Evolutionary conservation across 2,329 filamentous ascomycete species (phyloP), one percentile per base, ranked within the genome.

Genomic region (Talaromyces sp.): DNA sequence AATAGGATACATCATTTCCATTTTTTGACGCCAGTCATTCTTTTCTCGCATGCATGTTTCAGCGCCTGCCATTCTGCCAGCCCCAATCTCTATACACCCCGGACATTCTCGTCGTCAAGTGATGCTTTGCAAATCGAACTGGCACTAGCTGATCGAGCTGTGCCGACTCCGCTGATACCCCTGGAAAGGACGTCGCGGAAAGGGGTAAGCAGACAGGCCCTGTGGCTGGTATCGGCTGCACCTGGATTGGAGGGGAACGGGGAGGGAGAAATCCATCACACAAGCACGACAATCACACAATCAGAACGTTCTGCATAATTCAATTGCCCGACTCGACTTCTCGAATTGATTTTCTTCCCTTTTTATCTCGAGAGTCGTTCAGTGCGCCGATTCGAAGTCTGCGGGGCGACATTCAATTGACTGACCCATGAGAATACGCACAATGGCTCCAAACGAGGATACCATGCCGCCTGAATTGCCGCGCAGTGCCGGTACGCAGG

Each of bases 151-250:
- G 25, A 34, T 45, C 29, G 15, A 34, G 58, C 58, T 38, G 53
- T 31, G 38, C 56, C 58, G 38, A 45, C 40, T 47, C 58, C 58
- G 34, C 60, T 40, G 38, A 63, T 58, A 58, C 61, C 61, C 61
- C 61, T 63, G 61, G 51, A 56, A 63, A 58, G 61, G 31, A 36
- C 53, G 25, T 63, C 40, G 36, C 61, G 38, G 49, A 63, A 63
- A 63, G 61, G 61, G 61, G 61, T 63, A 56, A 53, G 22, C 17
- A 29, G 17, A n/a, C n/a, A 43, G 36, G 15, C 27, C 27, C 19
- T 31, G 34, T 29, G 45, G 11, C 29, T 45, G 36, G 38, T 15
- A 45, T 19, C 11, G 19, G 45, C 45, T 53, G 53, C 29, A 36
- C 19, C 53, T 15, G 6, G 45, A 51, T 19, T 31, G 31, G 40